Evolutionary conservation across 1,284 basidiomycete genomes (phyloP).

Genomic region (Malassezia sympodialis): DNA sequence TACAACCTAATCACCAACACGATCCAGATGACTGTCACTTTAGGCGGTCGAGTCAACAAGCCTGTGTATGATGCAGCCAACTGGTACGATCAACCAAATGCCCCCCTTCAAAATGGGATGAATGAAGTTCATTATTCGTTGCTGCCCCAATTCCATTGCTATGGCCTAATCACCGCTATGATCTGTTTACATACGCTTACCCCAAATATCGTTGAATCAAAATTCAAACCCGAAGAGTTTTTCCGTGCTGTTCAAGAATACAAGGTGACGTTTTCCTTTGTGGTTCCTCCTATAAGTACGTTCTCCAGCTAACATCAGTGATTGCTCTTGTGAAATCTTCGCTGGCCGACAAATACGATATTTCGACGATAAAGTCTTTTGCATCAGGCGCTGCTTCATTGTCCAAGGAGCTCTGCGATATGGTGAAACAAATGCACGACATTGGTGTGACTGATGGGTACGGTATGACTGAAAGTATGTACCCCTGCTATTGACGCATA

Average conservation of each 20-base stretch:
- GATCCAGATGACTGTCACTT: conserved; percentile 35
- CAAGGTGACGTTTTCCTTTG: conserved; percentile 41
- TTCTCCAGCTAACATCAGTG: conserved; percentile 10
- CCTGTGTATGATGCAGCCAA: conserved; percentile 29
- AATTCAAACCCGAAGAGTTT: conserved; percentile 36
- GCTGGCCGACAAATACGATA: conserved; percentile 32
- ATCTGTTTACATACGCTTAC: conserved; percentile 41
- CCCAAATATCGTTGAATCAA: conserved; percentile 31
- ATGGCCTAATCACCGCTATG: conserved; percentile 38
- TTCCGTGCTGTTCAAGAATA: conserved; percentile 28
- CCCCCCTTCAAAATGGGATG: conserved; percentile 19
- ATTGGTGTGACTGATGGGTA: conserved; percentile 41
- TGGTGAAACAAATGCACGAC: conserved; percentile 30
- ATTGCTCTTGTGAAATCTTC: conserved; percentile 38
- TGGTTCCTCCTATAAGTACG: conserved; percentile 40
- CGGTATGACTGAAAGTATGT: conserved; percentile 41
- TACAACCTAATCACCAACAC: conserved; percentile 37
- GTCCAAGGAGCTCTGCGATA: conserved; percentile 25
- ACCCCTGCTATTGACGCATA: background rate
- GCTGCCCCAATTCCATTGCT: conserved; percentile 46
- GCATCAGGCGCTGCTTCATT: conserved; percentile 38
- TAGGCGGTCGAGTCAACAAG: conserved; percentile 37
- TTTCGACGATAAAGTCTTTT: conserved; percentile 33
- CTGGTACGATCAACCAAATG: conserved; percentile 25
- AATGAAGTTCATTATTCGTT: conserved; percentile 39